phyloP scores from a whole-genome alignment of 2,329 filamentous ascomycete genomes.

The Fusarium secorum region DNA sequence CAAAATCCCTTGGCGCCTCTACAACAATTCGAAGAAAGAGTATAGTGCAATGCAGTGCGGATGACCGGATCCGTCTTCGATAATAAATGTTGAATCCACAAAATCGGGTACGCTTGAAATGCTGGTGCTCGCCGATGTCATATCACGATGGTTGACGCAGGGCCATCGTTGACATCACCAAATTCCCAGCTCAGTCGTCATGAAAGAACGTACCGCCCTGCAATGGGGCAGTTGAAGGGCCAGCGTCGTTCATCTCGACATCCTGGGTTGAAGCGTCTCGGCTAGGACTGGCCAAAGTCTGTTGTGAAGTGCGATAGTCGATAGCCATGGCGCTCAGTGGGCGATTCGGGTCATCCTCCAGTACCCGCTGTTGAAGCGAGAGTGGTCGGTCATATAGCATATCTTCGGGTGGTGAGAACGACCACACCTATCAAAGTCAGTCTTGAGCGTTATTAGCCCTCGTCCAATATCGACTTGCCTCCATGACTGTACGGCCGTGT shows the following conservation, averaged over 20 bases:
- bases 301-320: conserved; percentile 50
- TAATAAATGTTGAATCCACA: conserved; percentile 33
- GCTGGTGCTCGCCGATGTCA: conserved; percentile 11
- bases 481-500: conserved; percentile 90
- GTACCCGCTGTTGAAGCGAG: conserved; percentile 57
- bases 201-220: conserved; percentile 60
- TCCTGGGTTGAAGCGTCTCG: conserved; percentile 54
- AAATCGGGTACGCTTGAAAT: conserved; percentile 12
- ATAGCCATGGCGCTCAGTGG: conserved; percentile 61
- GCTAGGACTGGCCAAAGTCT: conserved; percentile 42
- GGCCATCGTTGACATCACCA: conserved; percentile 1
- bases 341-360: conserved; percentile 57
- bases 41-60: conserved; percentile 43
- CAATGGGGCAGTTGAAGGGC: conserved; percentile 62
- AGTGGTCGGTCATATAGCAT: conserved; percentile 61
- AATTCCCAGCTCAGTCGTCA: conserved; percentile 49
- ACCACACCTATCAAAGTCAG: conserved; percentile 77
- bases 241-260: conserved; percentile 64
- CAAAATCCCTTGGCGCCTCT: conserved; percentile 44
- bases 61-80: conserved; percentile 37
- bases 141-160: conserved; percentile 21
- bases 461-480: conserved; percentile 68
- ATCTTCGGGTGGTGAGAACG: conserved; percentile 87
- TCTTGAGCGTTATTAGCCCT: neutral
- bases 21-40: conserved; percentile 43